Evolutionary conservation across 2,329 filamentous ascomycete species (phyloP), one percentile per base, ranked within the genome.

Genomic region (Lachnellula arida): DNA sequence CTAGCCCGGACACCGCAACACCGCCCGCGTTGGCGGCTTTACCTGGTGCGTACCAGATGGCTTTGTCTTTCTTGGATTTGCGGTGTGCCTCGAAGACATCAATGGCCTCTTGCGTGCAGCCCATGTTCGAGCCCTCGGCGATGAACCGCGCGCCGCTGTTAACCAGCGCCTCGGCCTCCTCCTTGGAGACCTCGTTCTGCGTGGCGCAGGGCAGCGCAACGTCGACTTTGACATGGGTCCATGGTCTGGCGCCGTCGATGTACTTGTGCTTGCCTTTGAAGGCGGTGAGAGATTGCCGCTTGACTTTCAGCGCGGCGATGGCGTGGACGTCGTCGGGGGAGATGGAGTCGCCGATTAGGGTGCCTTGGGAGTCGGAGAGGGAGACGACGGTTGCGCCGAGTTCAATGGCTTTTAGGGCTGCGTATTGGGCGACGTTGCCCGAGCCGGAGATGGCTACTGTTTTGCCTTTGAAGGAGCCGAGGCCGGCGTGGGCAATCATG

Each of bases 91-190:
- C 93, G 73, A 97, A 97, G 63, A 91, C 79, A 69, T 96, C 89
- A 69, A 99, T 97, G 65, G 93, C 93, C 63, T 89, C 91, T 76
- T 94, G 91, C 35, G 92, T 97, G 81, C 91, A 97, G 63, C 94
- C 94, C 94, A 99, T 97, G 85, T 97, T 97, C 76, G 88, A 94
- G 55, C 94, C 94, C 78, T 99, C 94, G 56, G 94, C 94, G 64
- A 97, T 87, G 79, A 91, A 95, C 72, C 87, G 84, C 70, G 81
- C 82, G 65, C 93, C 93, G 57, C 81, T 82, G 49, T 81, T 81
- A 57, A 97, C 84, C 46, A 97, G 84, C 17, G 82, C 85, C 77
- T 90, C 79, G 52, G 92, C 94, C 80, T 99, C 94, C 68, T 94
- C 91, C 71, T 86, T 85, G 70, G 83, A 91, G 70, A 99, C 91